Evolutionary conservation across 306 rosid species (phyloP), one percentile per base, ranked within the genome.

Genomic region (Citrullus mucosospermus): DNA sequence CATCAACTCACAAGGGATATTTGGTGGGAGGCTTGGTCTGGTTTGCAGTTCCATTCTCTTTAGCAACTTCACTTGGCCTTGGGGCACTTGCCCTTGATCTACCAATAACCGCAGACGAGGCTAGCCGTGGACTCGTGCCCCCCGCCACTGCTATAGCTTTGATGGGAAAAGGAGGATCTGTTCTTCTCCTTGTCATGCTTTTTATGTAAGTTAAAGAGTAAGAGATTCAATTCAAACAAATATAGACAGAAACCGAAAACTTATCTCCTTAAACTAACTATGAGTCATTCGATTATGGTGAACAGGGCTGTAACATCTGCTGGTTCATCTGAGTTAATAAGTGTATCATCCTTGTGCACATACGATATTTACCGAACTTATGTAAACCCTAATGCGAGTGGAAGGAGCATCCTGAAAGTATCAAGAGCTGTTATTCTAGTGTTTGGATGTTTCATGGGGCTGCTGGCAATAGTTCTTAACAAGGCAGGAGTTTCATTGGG

Each of bases 31-130:
- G 98, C 28, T 78, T 94, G 82, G 96, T 94, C 63, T 94, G 98
- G 98, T 94, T 94, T 89, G 98, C 97, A 5, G 98, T 94, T 80
- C 98, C 97, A 76, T 94, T 94, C 84, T 90, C 98, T 75, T 87
- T 94, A 81, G 98, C 97, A 41, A 94, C 98, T 78, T 86, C 97
- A 70, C 82, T 94, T 38, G 98, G 96, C 79, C 70, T 94, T 41
- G 98, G 98, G 80, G 97, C 98, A 15, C 53, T 94, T n/a, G 98
- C 98, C 53, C 97, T 94, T 79, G 94, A 94, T 86, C 83, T 94
- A 57, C 97, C 98, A 12, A 78, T 92, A 74, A 90, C 87, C 8
- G 85, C 81, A 77, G 85, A 88, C 2, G 98, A 94, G 77, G 97
- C 98, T 34, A 85, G 93, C 75, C 92, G 83, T 2, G 97, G 98